Conservation (phyloP, 2,329 filamentous ascomycete genomes). For the Botryotinia narcissicola region DNA sequence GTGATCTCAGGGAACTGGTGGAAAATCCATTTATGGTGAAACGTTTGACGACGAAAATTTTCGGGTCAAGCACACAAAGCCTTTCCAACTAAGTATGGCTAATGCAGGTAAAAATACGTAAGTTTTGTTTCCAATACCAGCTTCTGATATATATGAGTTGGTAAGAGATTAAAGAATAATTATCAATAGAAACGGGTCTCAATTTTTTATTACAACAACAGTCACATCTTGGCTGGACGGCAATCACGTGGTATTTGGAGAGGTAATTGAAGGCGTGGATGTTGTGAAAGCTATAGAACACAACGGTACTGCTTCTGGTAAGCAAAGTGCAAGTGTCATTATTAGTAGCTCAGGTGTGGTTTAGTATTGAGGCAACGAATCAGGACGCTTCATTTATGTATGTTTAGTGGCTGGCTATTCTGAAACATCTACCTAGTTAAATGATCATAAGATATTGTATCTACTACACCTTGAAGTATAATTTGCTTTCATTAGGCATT, state of each 20-base stretch:
- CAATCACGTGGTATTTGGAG: conserved; percentile 93
- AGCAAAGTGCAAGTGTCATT: conserved; percentile 50
- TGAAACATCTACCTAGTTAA: not conserved
- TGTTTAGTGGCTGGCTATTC: not conserved
- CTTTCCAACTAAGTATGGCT: conserved; percentile 87
- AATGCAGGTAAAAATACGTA: conserved; percentile 94
- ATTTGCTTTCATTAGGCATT: no score
- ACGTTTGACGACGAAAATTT: conserved; percentile 96
- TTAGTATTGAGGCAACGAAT: not conserved
- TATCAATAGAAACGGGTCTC: conserved; percentile 83
- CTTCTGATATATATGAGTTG: not conserved
- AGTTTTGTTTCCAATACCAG: conserved; percentile 45
- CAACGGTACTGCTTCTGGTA: conserved; percentile 57
- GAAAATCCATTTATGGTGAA: conserved; percentile 91
- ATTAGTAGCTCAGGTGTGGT: conserved; percentile 52
- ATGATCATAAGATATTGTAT: not conserved
- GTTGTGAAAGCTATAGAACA: conserved; percentile 62
- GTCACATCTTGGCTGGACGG: conserved; percentile 87
- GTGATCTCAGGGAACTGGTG: conserved; percentile 66
- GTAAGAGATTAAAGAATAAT: conserved; percentile 25
- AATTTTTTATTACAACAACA: conserved; percentile 97
- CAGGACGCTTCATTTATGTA: not conserved
- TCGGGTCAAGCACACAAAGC: conserved; percentile 65
- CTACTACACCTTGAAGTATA: not conserved
- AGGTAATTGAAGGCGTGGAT: conserved; percentile 54